A percentile compares a stretch with the other conserved stretches of the same genome.
These are phyloP conservation scores for Papiliotrema fonsecae DNA, from an alignment of 1,284 basidiomycete genomes.

Conservation along the genomic window DNA sequence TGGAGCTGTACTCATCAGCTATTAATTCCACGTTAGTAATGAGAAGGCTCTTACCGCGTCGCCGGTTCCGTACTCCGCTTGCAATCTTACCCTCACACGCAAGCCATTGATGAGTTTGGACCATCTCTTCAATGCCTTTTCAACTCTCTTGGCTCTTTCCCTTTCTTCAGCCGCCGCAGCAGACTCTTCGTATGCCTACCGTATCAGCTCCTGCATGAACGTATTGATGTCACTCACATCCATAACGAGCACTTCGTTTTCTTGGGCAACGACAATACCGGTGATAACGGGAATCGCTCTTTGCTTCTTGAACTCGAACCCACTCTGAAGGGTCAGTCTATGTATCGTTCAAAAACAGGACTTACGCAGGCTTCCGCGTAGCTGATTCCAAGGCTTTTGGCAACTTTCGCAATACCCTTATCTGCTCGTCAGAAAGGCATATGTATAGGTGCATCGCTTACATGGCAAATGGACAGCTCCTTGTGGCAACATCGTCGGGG, in stretches of 20 bases:
- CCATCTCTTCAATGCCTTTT: constrained; percentile 84
- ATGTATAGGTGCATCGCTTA: constrained; percentile 49
- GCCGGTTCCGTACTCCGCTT: constrained; percentile 66
- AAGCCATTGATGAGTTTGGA: constrained; percentile 80
- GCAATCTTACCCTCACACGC: constrained; percentile 73
- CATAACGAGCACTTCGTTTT: constrained; percentile 69
- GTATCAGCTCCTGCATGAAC: background rate
- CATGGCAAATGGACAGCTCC: constrained; percentile 86
- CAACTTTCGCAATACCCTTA: constrained; percentile 83
- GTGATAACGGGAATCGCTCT: constrained; percentile 79
- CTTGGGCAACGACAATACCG: constrained; percentile 80
- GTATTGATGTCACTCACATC: constrained; percentile 56
- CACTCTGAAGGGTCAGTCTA: constrained; percentile 40
- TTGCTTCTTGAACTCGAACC: constrained; percentile 90
- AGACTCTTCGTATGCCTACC: constrained; percentile 75
- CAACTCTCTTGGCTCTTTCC: constrained; percentile 68
- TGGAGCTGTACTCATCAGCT: constrained; percentile 21
- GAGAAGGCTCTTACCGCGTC: constrained; percentile 30
- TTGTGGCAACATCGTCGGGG: constrained; percentile 85
- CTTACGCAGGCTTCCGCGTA: constrained; percentile 80
- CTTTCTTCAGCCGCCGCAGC: constrained; percentile 73
- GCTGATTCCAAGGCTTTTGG: constrained; percentile 77
- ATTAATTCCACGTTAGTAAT: too few relatives aligned
- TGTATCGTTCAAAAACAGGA: constrained; percentile 44
- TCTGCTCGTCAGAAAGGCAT: constrained; percentile 54